Evolutionary conservation across 2,329 filamentous ascomycete genomes (phyloP).

Genomic region (Scedosporium apiospermum): DNA sequence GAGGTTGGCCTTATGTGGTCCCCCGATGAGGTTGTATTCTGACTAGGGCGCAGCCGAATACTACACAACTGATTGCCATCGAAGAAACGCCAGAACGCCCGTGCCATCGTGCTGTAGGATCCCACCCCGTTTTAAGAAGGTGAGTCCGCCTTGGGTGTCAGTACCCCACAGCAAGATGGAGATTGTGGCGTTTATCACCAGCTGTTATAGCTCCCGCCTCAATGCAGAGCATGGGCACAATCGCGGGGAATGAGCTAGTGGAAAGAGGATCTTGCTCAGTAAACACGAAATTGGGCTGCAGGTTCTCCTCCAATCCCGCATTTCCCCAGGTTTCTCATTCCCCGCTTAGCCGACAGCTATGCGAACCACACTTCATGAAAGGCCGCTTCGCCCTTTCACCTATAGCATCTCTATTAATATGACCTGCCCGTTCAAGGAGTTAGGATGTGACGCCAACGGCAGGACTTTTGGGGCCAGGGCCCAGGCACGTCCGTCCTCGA

Average conservation of each 20-base stretch:
- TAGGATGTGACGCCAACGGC: background rate
- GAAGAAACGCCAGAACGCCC: background rate
- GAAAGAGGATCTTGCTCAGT: background rate
- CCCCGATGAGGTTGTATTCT: too few relatives aligned
- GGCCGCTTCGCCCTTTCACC: background rate
- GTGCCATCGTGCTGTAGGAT: background rate
- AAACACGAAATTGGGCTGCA: background rate
- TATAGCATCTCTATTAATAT: background rate
- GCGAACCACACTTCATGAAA: background rate
- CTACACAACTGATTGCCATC: too few relatives aligned
- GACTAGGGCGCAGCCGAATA: too few relatives aligned
- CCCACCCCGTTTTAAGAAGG: background rate
- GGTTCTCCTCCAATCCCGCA: background rate
- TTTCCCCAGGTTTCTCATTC: background rate
- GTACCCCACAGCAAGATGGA: background rate
- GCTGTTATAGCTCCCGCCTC: background rate
- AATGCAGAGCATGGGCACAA: background rate
- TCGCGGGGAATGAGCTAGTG: background rate
- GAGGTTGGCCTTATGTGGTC: too few relatives aligned
- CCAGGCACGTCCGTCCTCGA: background rate
- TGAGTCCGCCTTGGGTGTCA: background rate
- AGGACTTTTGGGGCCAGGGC: background rate
- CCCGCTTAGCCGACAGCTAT: background rate
- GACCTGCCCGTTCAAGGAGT: background rate
- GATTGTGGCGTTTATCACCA: background rate